Conservation (phyloP, 2,329 filamentous ascomycete species). For the Aspergillus sp. region DNA sequence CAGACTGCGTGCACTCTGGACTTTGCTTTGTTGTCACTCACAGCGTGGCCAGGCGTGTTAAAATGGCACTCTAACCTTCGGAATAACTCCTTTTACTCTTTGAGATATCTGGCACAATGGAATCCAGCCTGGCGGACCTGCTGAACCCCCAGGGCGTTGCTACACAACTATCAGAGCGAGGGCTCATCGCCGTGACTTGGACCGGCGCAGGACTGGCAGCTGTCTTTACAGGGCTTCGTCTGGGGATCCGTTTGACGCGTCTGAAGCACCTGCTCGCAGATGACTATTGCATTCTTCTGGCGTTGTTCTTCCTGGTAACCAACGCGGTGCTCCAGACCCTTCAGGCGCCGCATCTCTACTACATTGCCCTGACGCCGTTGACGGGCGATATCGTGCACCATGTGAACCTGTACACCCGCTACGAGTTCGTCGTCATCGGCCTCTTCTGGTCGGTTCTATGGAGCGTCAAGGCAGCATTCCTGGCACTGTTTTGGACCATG, state of each 20-base stretch:
- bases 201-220: slow-evolving; percentile 18
- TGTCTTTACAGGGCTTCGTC: slow-evolving; percentile 14
- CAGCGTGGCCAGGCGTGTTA: background rate
- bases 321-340: slow-evolving; percentile 23
- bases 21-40: too few relatives aligned
- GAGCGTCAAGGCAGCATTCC: slow-evolving; percentile 22
- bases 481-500: slow-evolving; percentile 22
- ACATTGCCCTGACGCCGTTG: slow-evolving; percentile 11
- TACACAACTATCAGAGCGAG: slow-evolving; percentile 14
- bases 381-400: slow-evolving; percentile 16
- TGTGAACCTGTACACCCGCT: slow-evolving; percentile 13
- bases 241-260: slow-evolving; percentile 16
- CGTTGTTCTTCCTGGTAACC: slow-evolving; percentile 15
- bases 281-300: slow-evolving; percentile 21
- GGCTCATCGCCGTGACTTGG: slow-evolving; percentile 21
- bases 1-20: too few relatives aligned
- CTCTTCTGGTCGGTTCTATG: slow-evolving; percentile 24
- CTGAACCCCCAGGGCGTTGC: slow-evolving; percentile 9
- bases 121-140: background rate
- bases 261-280: slow-evolving; percentile 19
- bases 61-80: background rate
- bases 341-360: slow-evolving; percentile 22
- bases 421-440: slow-evolving; percentile 21
- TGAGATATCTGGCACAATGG: background rate
- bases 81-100: too few relatives aligned